Evolutionary conservation across 495 filamentous ascomycete species (phyloP).

Genomic region (Penicillium cosmopolitanum): DNA sequence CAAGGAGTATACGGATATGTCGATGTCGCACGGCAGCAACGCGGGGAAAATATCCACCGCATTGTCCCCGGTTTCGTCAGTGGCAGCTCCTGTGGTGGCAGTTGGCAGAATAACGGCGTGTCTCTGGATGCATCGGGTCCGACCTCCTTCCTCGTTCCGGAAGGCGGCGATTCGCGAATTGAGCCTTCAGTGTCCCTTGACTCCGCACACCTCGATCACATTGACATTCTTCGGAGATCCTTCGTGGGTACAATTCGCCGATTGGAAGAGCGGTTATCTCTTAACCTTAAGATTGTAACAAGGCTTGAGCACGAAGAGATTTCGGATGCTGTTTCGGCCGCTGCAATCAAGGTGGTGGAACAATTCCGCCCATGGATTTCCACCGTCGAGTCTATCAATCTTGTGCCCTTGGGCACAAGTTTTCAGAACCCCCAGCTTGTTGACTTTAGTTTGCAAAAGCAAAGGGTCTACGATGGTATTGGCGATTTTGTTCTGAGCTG

Average conservation of each 20-base stretch:
- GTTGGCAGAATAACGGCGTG: constrained; percentile 91
- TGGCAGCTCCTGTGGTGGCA: constrained; percentile 79
- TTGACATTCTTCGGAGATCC: constrained; percentile 82
- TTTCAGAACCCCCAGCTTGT: constrained; percentile 83
- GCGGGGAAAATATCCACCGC: constrained; percentile 86
- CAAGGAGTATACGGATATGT: constrained; percentile 94
- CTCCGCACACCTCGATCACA: constrained; percentile 71
- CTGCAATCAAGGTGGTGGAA: constrained; percentile 77
- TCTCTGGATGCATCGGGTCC: constrained; percentile 68
- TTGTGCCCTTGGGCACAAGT: constrained; percentile 70
- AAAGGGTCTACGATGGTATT: constrained; percentile 87
- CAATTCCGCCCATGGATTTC: constrained; percentile 86
- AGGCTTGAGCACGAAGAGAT: constrained; percentile 70
- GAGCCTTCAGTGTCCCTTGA: constrained; percentile 79
- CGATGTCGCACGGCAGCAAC: constrained; percentile 88
- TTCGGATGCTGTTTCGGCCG: constrained; percentile 72
- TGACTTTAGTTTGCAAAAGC: constrained; percentile 89
- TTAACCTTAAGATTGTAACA: constrained; percentile 77
- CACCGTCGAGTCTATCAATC: constrained; percentile 84
- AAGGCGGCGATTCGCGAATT: constrained; percentile 66
- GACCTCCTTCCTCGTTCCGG: constrained; percentile 81
- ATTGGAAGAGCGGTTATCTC: constrained; percentile 78
- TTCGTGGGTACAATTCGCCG: constrained; percentile 80
- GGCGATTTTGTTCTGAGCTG: constrained; percentile 86
- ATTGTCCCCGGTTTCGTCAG: constrained; percentile 89